Percentiles rank a stretch among this genome's conserved stretches.
phyloP scores from a whole-genome alignment of 176 grass and related monocot genomes.

The Calamus simplicifolius region DNA sequence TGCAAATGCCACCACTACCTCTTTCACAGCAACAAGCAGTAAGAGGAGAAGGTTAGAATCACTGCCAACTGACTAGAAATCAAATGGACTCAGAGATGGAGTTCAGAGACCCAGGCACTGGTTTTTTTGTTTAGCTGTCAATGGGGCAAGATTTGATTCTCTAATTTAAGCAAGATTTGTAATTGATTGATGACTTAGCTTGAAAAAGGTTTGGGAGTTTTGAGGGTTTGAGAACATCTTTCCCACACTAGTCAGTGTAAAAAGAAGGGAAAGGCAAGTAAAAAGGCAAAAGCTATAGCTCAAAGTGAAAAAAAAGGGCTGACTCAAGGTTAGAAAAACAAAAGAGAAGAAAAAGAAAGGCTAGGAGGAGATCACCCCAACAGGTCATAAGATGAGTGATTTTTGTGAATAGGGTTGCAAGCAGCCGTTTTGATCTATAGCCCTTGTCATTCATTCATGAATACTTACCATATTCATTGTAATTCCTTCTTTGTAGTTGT shows the following conservation, averaged over 20 bases:
- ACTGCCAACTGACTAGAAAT: conserved; percentile 32
- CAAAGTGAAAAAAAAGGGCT: conserved; percentile 14
- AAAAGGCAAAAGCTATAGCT: conserved; percentile 31
- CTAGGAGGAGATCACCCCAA: too few relatives aligned
- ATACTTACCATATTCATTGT: conserved; percentile 13
- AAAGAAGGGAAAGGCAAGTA: conserved; percentile 26
- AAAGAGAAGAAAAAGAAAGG: not conserved
- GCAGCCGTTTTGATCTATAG: conserved; percentile 14
- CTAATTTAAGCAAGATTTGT: conserved; percentile 30
- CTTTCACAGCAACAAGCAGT: conserved; percentile 30
- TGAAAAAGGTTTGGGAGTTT: conserved; percentile 44
- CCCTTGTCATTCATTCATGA: conserved; percentile 17
- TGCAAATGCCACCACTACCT: conserved; percentile 29
- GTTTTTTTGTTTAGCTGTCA: conserved; percentile 22
- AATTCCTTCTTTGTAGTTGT: conserved; percentile 1
- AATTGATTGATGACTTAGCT: conserved; percentile 38
- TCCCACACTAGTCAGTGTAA: conserved; percentile 24
- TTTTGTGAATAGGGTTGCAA: conserved; percentile 29
- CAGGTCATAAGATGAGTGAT: not conserved
- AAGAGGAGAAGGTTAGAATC: conserved; percentile 60
- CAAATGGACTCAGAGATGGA: conserved; percentile 12
- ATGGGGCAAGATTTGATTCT: conserved; percentile 26
- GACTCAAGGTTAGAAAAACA: conserved; percentile 3
- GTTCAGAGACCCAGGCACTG: conserved; percentile 8
- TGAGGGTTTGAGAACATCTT: conserved; percentile 28